Conservation (phyloP, 257 asterid species). For the Cruciata laevipes region DNA sequence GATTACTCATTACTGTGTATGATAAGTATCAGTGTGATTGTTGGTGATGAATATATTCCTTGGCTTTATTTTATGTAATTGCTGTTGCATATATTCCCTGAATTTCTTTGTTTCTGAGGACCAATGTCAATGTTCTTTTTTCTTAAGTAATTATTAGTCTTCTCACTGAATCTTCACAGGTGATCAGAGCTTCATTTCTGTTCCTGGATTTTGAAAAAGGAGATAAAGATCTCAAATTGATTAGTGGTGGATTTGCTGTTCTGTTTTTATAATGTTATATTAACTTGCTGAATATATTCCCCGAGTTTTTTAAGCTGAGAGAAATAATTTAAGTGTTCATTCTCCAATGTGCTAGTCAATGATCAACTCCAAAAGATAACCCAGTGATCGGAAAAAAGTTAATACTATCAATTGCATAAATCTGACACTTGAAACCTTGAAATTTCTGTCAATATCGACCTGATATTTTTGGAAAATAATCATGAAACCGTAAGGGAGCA, state of each 20-base stretch:
- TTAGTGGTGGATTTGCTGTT: background rate
- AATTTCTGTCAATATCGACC: background rate
- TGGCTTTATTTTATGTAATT: too few species aligned
- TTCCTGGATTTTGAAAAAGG: too few species aligned
- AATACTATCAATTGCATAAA: background rate
- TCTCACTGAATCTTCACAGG: too few species aligned
- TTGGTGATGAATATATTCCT: too few species aligned
- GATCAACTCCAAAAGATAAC: background rate
- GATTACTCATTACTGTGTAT: too few species aligned
- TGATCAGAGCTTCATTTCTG: background rate
- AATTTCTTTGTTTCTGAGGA: background rate
- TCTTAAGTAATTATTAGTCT: background rate
- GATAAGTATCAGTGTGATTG: too few species aligned
- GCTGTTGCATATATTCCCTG: background rate
- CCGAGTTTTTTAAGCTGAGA: background rate
- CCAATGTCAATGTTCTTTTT: background rate
- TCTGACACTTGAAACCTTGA: background rate
- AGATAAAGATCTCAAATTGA: background rate
- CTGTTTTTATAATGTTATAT: background rate
- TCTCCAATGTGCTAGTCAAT: background rate
- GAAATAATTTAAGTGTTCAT: background rate
- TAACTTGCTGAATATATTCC: constrained; percentile 5
- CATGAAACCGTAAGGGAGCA: background rate
- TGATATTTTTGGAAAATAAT: too few species aligned
- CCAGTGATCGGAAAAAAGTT: background rate